phyloP scores from a whole-genome alignment of 179 eudicot species.

The Pouteria campechiana region DNA sequence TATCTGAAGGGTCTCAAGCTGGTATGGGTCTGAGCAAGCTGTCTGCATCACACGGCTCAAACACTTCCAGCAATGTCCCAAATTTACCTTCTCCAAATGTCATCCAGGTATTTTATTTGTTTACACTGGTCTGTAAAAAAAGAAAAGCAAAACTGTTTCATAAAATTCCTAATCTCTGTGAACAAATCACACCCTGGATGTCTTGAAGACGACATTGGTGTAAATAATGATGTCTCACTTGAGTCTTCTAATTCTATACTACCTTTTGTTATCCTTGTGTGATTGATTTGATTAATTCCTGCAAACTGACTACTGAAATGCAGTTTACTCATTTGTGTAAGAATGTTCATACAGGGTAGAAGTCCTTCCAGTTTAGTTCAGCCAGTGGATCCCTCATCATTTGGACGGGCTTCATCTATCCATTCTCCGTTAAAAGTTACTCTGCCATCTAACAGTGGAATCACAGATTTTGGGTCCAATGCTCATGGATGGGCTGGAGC shows the following conservation, averaged over 20 bases:
- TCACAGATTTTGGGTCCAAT: conserved; percentile 38
- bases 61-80: conserved; percentile 23
- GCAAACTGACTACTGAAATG: too few species aligned
- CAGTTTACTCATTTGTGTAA: too few species aligned
- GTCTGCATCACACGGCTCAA: conserved; percentile 21
- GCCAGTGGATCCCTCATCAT: conserved; percentile 17
- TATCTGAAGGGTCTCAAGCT: conserved; percentile 29
- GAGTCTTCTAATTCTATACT: too few species aligned
- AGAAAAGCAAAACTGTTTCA: too few species aligned
- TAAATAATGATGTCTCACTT: too few species aligned
- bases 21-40: conserved; percentile 43
- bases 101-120: conserved; percentile 68
- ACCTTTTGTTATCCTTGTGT: too few species aligned
- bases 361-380: conserved; percentile 21
- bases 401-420: conserved; percentile 31
- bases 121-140: too few species aligned
- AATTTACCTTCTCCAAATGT: conserved; percentile 28
- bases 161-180: too few species aligned
- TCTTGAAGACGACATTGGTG: too few species aligned
- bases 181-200: too few species aligned
- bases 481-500: conserved; percentile 23
- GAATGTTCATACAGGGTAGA: conserved; percentile 35
- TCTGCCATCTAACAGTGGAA: conserved; percentile 31
- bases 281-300: too few species aligned
- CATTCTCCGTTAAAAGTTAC: conserved; percentile 33